Evolutionary conservation across 2,329 filamentous ascomycete genomes (phyloP), one percentile per base, ranked within the genome.

Genomic region (Microsporum audouinii): DNA sequence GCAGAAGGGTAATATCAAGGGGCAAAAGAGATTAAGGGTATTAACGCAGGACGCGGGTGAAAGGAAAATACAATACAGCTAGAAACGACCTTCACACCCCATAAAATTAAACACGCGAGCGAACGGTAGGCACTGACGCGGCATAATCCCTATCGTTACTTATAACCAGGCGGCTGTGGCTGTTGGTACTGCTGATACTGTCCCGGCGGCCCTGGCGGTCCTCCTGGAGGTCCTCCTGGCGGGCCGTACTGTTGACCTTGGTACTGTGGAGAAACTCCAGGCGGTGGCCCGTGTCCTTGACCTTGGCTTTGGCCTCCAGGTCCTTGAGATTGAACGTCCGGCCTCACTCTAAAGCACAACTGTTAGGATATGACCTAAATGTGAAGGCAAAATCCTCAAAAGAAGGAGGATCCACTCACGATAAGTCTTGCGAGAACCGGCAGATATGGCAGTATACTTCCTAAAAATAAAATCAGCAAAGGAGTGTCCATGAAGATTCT

Each of bases 361-460:
- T n/a, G 31, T 55, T 55, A 55, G 31, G 27, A n/a, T n/a, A 10
- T 5, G 27, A 43, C 3, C 4, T 3, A 23, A 23, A 23, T 6
- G 14, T 33, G 5, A 14, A 7, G 4, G 5, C 14, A 36, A n/a
- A 1, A 10, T n/a, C 45, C 51, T 57, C 56, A 64, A 62, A 10
- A 62, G 64, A 38, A 64, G 60, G 38, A 63, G 58, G 23, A 61
- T 49, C 58, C 4, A 31, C 59, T 43, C 62, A 66, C 65, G 62
- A 63, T 49, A 66, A 41, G 57, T 65, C 65, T 55, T 66, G 65
- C 14, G 65, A 58, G 47, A 66, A 65, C 14, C 63, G 65, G 58
- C 65, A 66, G 45, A 66, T 63, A 55, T 66, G 62, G 49, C 65
- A 66, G 39, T 63, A 61, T 41, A 65, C 63, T 58, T 66, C 65